Conservation (phyloP, 2,329 filamentous ascomycete species). For the Fusarium neocosmosporiellum region DNA sequence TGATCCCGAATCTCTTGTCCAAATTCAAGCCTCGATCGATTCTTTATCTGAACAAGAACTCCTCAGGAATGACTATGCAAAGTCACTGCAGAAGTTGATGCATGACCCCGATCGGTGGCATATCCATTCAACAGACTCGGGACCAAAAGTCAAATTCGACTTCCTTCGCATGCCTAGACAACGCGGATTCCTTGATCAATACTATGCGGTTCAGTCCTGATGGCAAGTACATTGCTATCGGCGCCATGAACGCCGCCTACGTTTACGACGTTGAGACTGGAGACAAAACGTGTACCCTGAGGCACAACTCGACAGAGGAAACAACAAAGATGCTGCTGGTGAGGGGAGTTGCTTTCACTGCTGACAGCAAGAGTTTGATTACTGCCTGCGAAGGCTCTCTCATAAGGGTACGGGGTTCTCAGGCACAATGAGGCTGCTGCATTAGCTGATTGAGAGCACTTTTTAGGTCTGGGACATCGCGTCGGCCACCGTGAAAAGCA, state of each 20-base stretch:
- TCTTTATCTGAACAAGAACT: neutral
- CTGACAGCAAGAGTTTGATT: neutral
- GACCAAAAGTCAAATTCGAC: neutral
- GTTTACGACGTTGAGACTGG: neutral
- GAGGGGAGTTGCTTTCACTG: neutral
- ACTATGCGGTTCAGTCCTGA: neutral
- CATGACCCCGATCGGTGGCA: neutral
- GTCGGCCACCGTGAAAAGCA: neutral
- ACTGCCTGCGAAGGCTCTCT: neutral
- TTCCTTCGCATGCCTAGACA: neutral
- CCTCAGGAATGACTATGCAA: neutral
- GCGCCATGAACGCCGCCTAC: neutral
- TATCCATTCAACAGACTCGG: neutral
- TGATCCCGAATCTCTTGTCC: neutral
- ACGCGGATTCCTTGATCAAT: neutral
- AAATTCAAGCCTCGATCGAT: neutral
- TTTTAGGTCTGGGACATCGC: neutral
- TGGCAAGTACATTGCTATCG: neutral
- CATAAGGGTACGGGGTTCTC: neutral
- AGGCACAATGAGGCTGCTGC: neutral
- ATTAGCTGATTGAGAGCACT: neutral
- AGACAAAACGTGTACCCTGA: neutral
- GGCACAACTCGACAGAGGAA: neutral
- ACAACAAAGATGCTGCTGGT: neutral
- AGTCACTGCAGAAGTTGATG: neutral